Base-by-base conservation (phyloP, 192 early-diverging fungal genomes). In the Phycomyces nitens region DNA sequence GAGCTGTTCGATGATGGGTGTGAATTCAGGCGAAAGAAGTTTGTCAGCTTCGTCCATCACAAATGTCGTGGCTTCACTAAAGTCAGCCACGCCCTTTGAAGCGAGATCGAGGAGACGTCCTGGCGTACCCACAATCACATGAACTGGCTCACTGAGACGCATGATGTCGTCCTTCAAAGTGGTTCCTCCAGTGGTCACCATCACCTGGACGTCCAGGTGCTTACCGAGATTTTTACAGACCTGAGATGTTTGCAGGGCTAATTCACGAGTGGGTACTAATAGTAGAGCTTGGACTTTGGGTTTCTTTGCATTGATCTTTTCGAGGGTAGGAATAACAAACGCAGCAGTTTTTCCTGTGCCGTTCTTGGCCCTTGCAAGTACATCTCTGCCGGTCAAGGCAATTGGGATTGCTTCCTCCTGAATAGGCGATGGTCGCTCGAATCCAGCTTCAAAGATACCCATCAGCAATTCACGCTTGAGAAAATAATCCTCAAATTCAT, bases 41-140 rank as follows among this genome's bases (percentile, higher is more conserved):
- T 99, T 99, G 77, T 99, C 97, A 0, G 97, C 97, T 70, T 99
- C 97, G 72, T 99, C 97, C 97, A 99, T 98, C 52, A 99, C 92
- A 80, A 99, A 88, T 49, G 92, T 94, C 39, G 82, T 74, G 65
- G 92, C 92, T 64, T 93, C 85, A 71, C 86, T 86, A 62, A 99
- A 91, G 73, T 96, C 88, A 15, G 94, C 94, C 16, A 99, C 86
- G 38, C 89, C 89, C 71, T 97, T 99, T 54, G 91, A 90, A 0
- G 97, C 97, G 21, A 99, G 82, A 82, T 99, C 97, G 38, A 99
- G 81, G 59, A 99, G 87, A 71, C 97, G 92, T 24, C 97, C 97
- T 5, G 97, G 97, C 4, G 97, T 99, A 26, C 92, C 97, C 23
- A 99, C 97, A 18, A 99, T 77, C 53, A 99, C 90, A 75, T 99